Evolutionary conservation across 148 eudicot species (phyloP).

Genomic region (Arctostaphylos glauca): DNA sequence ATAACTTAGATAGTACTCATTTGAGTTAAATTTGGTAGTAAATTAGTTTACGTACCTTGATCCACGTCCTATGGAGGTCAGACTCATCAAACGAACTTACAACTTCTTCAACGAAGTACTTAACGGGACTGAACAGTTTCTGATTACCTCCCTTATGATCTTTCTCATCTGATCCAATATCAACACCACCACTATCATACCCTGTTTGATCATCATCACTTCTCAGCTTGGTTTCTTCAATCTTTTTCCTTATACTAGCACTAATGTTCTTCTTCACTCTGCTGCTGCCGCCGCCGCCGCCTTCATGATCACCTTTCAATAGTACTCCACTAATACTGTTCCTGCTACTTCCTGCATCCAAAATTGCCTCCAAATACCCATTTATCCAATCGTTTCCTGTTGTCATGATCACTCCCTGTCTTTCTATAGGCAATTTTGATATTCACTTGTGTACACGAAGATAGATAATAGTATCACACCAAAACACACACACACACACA

Average conservation of each 20-base stretch:
- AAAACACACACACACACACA: background rate
- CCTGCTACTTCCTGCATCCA: conserved; percentile 32
- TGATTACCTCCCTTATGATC: conserved; percentile 15
- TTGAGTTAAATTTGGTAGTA: too few relatives aligned
- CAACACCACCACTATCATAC: conserved; percentile 1
- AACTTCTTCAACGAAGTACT: conserved; percentile 55
- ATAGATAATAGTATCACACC: background rate
- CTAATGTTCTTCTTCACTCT: background rate
- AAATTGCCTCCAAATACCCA: conserved; percentile 55
- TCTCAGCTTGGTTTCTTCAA: conserved; percentile 31
- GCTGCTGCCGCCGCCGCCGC: background rate
- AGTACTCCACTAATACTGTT: background rate
- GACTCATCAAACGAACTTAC: conserved; percentile 49
- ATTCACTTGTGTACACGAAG: background rate
- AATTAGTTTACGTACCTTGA: conserved; percentile 33
- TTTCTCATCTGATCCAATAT: background rate
- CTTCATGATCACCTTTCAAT: conserved; percentile 1
- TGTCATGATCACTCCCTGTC: conserved; percentile 10
- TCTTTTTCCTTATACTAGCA: conserved; percentile 6
- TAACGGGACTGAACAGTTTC: conserved; percentile 40
- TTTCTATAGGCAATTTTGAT: background rate
- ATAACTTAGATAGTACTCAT: too few relatives aligned
- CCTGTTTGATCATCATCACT: conserved; percentile 16
- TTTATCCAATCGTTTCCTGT: conserved; percentile 57
- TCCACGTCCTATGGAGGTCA: conserved; percentile 53